A percentile compares a stretch with the other conserved stretches of the same genome.
Conservation (phyloP, 1,139 yeast genomes). For the Yamadazyma songkhlaensis region DNA sequence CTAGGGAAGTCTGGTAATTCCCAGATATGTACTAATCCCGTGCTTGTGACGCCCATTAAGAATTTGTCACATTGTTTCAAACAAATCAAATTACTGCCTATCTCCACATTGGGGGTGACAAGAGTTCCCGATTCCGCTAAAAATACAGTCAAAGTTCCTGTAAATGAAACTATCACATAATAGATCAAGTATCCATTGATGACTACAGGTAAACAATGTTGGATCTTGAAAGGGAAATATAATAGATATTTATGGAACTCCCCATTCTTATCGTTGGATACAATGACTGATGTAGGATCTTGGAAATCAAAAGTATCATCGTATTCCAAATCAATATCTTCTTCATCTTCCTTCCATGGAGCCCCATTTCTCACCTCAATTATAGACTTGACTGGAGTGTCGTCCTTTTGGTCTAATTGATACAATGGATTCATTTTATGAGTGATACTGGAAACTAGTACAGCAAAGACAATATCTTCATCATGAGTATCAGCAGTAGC, state of each 20-base stretch:
- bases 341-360: slow-evolving; percentile 37
- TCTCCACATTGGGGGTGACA: slow-evolving; percentile 50
- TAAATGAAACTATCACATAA: slow-evolving; percentile 67
- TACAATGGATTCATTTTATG: slow-evolving; percentile 17
- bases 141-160: slow-evolving; percentile 68
- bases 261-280: slow-evolving; percentile 21
- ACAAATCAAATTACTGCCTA: slow-evolving; percentile 56
- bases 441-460: slow-evolving; percentile 27
- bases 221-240: slow-evolving; percentile 43
- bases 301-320: slow-evolving; percentile 38
- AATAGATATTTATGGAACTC: slow-evolving; percentile 23
- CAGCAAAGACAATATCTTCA: slow-evolving; percentile 40
- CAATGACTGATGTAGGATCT: slow-evolving; percentile 43
- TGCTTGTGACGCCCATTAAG: slow-evolving; percentile 54
- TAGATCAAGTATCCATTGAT: slow-evolving; percentile 26
- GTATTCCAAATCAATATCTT: slow-evolving; percentile 19
- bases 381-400: slow-evolving; percentile 14
- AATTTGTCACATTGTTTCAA: slow-evolving; percentile 49
- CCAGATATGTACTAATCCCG: slow-evolving; percentile 52
- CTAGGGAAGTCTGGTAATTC: slow-evolving; percentile 24
- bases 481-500: slow-evolving; percentile 24
- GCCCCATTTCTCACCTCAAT: slow-evolving; percentile 46
- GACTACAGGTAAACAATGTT: slow-evolving; percentile 37
- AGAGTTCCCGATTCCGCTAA: slow-evolving; percentile 58
- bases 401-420: slow-evolving; percentile 6